A percentile compares a stretch with the other conserved stretches of the same genome.
These are phyloP conservation scores for Coemansia sp. DNA, from an alignment of 192 early-diverging fungal genomes.

Conservation along the genomic window DNA sequence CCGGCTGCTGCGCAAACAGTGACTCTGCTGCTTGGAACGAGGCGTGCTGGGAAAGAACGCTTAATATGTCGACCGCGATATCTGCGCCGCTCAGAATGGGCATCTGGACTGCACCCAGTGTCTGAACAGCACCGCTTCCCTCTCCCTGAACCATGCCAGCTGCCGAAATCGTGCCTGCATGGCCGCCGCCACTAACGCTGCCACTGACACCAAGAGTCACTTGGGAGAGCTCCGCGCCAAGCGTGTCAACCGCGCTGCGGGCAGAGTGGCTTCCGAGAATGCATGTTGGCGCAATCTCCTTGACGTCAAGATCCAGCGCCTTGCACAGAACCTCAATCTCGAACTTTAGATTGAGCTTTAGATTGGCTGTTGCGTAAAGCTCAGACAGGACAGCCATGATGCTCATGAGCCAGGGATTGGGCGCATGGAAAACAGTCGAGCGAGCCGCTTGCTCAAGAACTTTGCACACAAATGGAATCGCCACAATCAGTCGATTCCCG, in stretches of 20 bases:
- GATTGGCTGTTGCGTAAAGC: conserved; percentile 86
- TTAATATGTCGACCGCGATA: conserved; percentile 44
- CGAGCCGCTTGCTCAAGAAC: conserved; percentile 83
- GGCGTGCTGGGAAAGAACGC: conserved; percentile 43
- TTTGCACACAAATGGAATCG: conserved; percentile 98
- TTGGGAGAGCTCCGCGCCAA: conserved; percentile 23
- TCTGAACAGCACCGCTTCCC: neutral
- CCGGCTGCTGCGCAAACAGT: conserved; percentile 77
- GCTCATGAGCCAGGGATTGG: conserved; percentile 97
- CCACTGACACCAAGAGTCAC: conserved; percentile 15
- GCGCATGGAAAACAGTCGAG: conserved; percentile 86
- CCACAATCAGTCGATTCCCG: conserved; percentile 81
- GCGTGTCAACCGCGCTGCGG: conserved; percentile 15
- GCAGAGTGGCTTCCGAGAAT: conserved; percentile 17
- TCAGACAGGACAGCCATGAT: conserved; percentile 89
- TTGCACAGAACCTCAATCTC: conserved; percentile 98
- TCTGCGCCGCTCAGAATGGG: conserved; percentile 32
- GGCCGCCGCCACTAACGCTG: neutral
- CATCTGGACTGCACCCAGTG: conserved; percentile 22
- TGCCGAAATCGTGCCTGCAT: neutral
- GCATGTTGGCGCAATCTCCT: conserved; percentile 51
- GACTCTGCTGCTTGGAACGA: conserved; percentile 76
- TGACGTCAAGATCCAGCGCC: conserved; percentile 77
- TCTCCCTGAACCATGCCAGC: neutral
- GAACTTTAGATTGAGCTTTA: conserved; percentile 95